phyloP scores from a whole-genome alignment of 2,329 filamentous ascomycete species.

The Elsinoe australis region DNA sequence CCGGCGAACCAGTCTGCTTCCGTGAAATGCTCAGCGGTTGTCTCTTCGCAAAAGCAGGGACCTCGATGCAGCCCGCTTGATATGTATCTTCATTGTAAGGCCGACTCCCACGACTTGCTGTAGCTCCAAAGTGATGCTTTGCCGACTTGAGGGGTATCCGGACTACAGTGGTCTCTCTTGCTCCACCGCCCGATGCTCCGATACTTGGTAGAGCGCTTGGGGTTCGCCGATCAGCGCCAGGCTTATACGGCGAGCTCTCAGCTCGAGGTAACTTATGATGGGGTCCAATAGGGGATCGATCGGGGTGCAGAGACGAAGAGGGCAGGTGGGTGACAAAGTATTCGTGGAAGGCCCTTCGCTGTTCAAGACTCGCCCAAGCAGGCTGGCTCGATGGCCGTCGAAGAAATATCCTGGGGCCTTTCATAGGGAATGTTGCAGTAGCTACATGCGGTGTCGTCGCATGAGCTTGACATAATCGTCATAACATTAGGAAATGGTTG shows the following conservation, averaged over 20 bases:
- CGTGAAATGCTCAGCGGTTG: constrained; percentile 58
- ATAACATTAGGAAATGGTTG: constrained; percentile 7
- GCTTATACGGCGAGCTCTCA: constrained; percentile 68
- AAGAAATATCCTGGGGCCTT: not conserved
- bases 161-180: constrained; percentile 81
- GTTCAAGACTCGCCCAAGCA: not conserved
- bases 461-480: constrained; percentile 14
- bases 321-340: constrained; percentile 97
- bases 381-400: not conserved
- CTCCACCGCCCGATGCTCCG: constrained; percentile 53
- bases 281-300: constrained; percentile 51
- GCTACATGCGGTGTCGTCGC: constrained; percentile 7
- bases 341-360: constrained; percentile 62
- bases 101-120: constrained; percentile 69
- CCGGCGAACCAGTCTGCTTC: constrained; percentile 24
- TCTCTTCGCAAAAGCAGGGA: constrained; percentile 85
- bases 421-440: not conserved
- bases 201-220: constrained; percentile 27
- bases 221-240: constrained; percentile 30
- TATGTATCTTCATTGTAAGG: constrained; percentile 90
- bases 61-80: constrained; percentile 86
- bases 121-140: constrained; percentile 90
- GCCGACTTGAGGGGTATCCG: constrained; percentile 88
- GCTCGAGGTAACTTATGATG: constrained; percentile 82
- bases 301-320: constrained; percentile 84